Evolutionary conservation across 2,329 filamentous ascomycete genomes (phyloP).

Genomic region (Clarireedia monteithiana): DNA sequence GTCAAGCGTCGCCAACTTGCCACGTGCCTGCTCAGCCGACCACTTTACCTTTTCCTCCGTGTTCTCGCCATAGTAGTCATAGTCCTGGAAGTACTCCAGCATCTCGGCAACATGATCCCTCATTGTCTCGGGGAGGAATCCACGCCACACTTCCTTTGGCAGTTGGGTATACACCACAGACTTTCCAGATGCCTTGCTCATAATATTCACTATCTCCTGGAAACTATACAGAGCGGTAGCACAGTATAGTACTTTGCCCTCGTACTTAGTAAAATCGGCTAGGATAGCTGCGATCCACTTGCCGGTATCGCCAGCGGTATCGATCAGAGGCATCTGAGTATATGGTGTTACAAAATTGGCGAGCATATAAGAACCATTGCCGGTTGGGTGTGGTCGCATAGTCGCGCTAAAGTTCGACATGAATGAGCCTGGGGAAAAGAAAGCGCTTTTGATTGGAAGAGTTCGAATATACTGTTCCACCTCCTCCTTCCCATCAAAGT

Average conservation of each 20-base stretch:
- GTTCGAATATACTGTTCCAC: slow-evolving; percentile 31
- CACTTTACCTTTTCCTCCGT: slow-evolving; percentile 28
- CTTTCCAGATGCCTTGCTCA: slow-evolving; percentile 30
- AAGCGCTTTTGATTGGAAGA: slow-evolving; percentile 36
- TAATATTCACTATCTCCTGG: slow-evolving; percentile 26
- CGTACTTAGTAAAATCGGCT: slow-evolving; percentile 34
- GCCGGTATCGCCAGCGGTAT: slow-evolving; percentile 24
- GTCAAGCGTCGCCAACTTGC: slow-evolving; percentile 28
- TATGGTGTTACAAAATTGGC: slow-evolving; percentile 14
- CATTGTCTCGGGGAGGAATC: not conserved
- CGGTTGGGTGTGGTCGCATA: slow-evolving; percentile 5
- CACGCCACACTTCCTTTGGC: slow-evolving; percentile 9
- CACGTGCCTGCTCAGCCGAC: slow-evolving; percentile 25
- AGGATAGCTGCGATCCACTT: slow-evolving; percentile 33
- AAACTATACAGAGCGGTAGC: slow-evolving; percentile 33
- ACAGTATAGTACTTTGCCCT: slow-evolving; percentile 38
- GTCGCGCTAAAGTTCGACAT: slow-evolving; percentile 27
- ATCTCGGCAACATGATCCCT: slow-evolving; percentile 19
- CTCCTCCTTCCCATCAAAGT: slow-evolving; percentile 29
- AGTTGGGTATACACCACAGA: slow-evolving; percentile 14
- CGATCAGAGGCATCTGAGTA: slow-evolving; percentile 24
- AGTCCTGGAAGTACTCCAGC: slow-evolving; percentile 25
- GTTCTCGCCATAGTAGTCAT: slow-evolving; percentile 32
- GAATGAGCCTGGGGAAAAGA: slow-evolving; percentile 39
- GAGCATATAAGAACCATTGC: slow-evolving; percentile 18